Conservation (phyloP, 2,329 filamentous ascomycete genomes). For the Aureobasidium sp. region DNA sequence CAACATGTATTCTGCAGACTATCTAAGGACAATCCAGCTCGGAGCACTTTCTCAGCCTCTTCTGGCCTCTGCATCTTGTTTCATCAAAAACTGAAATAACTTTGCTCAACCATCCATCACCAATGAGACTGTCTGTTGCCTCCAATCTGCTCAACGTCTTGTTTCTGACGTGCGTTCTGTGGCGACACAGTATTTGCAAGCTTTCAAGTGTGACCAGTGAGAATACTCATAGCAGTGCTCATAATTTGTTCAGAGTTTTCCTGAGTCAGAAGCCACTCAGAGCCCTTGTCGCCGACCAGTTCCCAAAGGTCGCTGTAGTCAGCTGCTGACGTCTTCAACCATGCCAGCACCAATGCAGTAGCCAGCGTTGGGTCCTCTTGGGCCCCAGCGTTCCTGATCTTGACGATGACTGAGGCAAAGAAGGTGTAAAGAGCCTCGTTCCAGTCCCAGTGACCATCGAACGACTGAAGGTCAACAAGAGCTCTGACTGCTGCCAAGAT, state of each 20-base stretch:
- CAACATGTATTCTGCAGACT: not conserved
- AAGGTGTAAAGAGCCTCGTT: slow-evolving; percentile 20
- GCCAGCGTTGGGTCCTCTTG: slow-evolving; percentile 18
- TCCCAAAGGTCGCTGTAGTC: slow-evolving; percentile 52
- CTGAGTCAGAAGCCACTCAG: slow-evolving; percentile 38
- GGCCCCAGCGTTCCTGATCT: slow-evolving; percentile 11
- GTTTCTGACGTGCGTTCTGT: too few species aligned
- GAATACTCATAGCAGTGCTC: not conserved
- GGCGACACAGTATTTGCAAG: too few species aligned
- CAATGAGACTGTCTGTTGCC: not conserved
- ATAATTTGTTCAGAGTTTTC: not conserved
- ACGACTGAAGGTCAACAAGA: slow-evolving; percentile 49
- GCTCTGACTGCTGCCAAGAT: slow-evolving; percentile 27
- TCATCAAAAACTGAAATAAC: not conserved
- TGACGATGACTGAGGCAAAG: slow-evolving; percentile 17
- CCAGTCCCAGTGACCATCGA: slow-evolving; percentile 47
- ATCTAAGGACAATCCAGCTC: not conserved
- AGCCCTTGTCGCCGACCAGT: slow-evolving; percentile 54
- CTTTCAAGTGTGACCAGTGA: not conserved
- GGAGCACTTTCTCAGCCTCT: not conserved
- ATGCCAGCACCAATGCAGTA: slow-evolving; percentile 41
- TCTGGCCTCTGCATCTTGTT: not conserved
- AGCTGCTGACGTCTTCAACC: slow-evolving; percentile 39
- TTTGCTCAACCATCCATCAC: not conserved
- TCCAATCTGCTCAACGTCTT: not conserved